phyloP scores from a whole-genome alignment of 305 asterid species.

The Fraxinus baroniana region DNA sequence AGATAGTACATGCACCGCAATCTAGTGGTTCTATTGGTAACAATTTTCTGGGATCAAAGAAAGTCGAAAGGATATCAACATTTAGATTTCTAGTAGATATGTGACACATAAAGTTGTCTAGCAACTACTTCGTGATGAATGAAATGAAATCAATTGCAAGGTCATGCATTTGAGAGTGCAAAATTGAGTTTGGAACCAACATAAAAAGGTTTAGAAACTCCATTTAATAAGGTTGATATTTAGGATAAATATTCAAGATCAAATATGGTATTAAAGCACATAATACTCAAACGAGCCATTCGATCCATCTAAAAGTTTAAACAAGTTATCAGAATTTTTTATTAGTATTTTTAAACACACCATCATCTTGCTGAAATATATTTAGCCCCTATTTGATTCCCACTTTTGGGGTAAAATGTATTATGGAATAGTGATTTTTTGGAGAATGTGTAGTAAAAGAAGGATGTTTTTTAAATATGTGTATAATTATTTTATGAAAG shows the following conservation, averaged over 20 bases:
- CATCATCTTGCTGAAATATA: background rate
- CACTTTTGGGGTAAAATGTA: too few species aligned
- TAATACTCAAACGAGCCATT: background rate
- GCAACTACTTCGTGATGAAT: background rate
- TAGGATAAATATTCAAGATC: background rate
- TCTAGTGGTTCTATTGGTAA: background rate
- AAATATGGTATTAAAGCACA: background rate
- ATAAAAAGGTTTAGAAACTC: background rate
- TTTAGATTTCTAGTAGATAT: background rate
- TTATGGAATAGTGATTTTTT: too few species aligned
- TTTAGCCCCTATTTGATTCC: too few species aligned
- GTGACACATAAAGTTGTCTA: background rate
- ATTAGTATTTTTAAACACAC: background rate
- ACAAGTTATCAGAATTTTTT: background rate
- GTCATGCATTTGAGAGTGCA: background rate
- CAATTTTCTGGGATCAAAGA: background rate
- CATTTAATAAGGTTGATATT: too few species aligned
- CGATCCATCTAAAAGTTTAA: background rate
- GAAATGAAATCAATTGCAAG: background rate
- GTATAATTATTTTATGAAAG: too few species aligned
- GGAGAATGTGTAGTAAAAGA: too few species aligned
- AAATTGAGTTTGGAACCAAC: background rate
- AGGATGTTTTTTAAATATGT: too few species aligned
- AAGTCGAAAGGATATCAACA: background rate
- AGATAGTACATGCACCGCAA: background rate